Base-by-base conservation (phyloP, 345 rosid species). In the Lumnitzera racemosa region DNA sequence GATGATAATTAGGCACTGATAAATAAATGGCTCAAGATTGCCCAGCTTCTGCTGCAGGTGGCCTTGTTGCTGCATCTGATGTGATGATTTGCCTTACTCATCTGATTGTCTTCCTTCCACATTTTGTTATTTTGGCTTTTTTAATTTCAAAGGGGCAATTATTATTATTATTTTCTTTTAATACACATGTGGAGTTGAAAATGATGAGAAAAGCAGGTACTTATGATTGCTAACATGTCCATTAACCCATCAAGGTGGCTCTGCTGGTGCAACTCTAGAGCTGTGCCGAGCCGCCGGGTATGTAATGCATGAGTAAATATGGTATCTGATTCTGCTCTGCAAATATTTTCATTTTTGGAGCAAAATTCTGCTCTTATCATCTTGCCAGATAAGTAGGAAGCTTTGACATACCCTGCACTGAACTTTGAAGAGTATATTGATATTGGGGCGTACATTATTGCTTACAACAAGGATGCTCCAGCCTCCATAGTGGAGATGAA, bases 1-100 rank as follows among this genome's bases (percentile, higher is more conserved):
- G 88, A 85, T 49, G 90, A 85, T 61, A 64, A 49, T 53, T 54
- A 67, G 8, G 24, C 73, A 80, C 82, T 72, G 88, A 85, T 70
- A 61, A 56, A 36, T 36, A 36, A 4, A 36, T 36, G 43, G 70
- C 72, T 74, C 58, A 14, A 51, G 59, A 68, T 69, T 80, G 86
- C 88, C 81, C 84, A 68, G 82, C 71, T 68, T 57, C 25, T 66
- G 81, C 84, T 76, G 87, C 53, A 46, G 87, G 83, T 77, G 76
- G 83, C 66, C 74, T 55, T 76, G 24, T 54, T 72, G 69, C 64
- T 55, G 64, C 50, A 80, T 64, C 52, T 85, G 88, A 82, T 80
- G 0, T 36, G 43, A 36, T 36, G 43, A 75, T 58, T 52, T 67
- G 83, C 84, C 91, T 85, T 82, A 82, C 86, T 85, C 88, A 85